Evolutionary conservation across 164 flowering plant species (phyloP), one percentile per base, ranked within the genome.

Genomic region (Aristolochia contorta): DNA sequence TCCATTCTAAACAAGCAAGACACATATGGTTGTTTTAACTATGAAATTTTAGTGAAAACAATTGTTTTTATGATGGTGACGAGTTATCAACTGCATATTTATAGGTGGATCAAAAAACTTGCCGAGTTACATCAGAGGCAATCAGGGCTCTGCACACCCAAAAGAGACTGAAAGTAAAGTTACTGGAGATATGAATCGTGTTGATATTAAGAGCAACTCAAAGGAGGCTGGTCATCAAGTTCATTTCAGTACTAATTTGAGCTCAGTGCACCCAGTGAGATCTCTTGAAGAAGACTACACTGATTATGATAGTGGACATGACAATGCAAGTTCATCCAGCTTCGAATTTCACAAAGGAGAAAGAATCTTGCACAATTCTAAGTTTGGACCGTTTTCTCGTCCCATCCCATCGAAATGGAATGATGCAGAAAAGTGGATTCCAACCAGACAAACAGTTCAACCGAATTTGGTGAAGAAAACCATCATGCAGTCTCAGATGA

Each of bases 351-450:
- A 82, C 54, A 84, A 80, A 69, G 89, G 85, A 7, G 94, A 91
- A 56, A 84, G 84, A 43, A 63, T 77, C 47, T 57, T 58, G 9
- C 81, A 78, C 54, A 77, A 72, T 67, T 64, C 72, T 23, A 49
- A 75, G 10, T 10, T 76, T 32, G 58, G 87, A 48, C 69, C 86
- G 6, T 71, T 75, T 47, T 79, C 83, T 13, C 75, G 91, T 41
- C 80, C 86, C 0, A 75, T 89, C 60, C 76, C 97, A 2, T 91
- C 87, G 12, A 91, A 91, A 76, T 91, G 97, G 97, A 84, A 91
- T 68, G 92, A 91, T 74, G 96, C 97, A 0, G 97, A 91, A 75
- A 91, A 91, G 71, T 91, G 97, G 97, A 80, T 91, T 47, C 72
- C 85, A 78, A 83, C 62, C 56, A 75, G 70, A 75, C 85, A 89